A percentile compares a stretch with the other conserved stretches of the same genome.
phyloP scores from a whole-genome alignment of 2,329 filamentous ascomycete species.

The Lojkania enalia region DNA sequence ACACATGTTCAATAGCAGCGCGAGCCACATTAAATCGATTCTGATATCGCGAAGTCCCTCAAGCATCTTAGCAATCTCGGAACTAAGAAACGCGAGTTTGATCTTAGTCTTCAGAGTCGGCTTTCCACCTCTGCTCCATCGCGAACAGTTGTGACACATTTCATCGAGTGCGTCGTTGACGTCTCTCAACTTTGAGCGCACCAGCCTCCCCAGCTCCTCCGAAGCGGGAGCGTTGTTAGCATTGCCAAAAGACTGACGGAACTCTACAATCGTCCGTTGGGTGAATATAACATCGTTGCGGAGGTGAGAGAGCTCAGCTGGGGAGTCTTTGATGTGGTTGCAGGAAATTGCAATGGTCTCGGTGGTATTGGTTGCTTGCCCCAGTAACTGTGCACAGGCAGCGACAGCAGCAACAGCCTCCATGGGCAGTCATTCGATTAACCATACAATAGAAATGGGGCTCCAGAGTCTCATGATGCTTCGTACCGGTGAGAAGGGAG shows the following conservation, averaged over 20 bases:
- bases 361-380: not conserved
- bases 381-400: conserved; percentile 1
- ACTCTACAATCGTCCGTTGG: not conserved
- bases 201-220: not conserved
- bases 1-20: not conserved
- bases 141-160: not conserved
- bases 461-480: no score
- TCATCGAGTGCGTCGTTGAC: not conserved
- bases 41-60: not conserved
- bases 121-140: not conserved
- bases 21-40: not conserved
- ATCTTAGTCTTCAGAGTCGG: not conserved
- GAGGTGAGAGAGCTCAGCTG: not conserved
- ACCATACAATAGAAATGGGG: no score
- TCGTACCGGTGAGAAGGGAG: no score
- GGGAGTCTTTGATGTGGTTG: not conserved
- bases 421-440: no score
- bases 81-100: not conserved
- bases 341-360: not conserved
- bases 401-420: not conserved
- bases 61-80: not conserved
- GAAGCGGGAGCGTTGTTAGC: not conserved
- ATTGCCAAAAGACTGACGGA: not conserved
- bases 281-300: not conserved
- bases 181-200: not conserved